Evolutionary conservation across 768 basidiomycete species (phyloP).

Genomic region (Podaxis sp.): DNA sequence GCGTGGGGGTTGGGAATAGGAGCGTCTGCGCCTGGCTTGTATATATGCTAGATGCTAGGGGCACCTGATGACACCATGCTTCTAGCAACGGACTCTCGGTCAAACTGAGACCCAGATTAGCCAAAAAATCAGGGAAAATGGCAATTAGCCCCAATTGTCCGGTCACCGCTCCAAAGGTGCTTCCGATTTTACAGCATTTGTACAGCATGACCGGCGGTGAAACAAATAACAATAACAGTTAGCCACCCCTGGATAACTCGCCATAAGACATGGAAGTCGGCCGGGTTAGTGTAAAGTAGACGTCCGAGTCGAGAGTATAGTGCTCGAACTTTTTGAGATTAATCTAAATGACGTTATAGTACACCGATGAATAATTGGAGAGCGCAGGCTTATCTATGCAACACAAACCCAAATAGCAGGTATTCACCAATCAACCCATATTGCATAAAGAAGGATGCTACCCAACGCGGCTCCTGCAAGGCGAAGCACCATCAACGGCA

Average conservation of each 20-base stretch:
- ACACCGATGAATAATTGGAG: not conserved
- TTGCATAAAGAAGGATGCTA: conserved; percentile 28
- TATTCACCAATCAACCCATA: conserved; percentile 28
- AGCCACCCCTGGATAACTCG: not conserved
- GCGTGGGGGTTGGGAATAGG: not conserved
- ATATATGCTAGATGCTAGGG: not conserved
- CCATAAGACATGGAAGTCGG: not conserved
- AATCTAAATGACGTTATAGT: conserved; percentile 5
- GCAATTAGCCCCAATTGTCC: no score
- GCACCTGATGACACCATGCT: not conserved
- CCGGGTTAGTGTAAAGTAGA: not conserved
- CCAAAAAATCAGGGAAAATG: no score
- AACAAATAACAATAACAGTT: not conserved
- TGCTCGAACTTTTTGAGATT: not conserved
- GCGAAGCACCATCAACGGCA: conserved; percentile 33
- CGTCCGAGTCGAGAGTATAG: not conserved
- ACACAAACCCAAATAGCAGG: not conserved
- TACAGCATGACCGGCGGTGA: no score
- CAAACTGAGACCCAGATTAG: not conserved
- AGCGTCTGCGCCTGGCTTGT: not conserved
- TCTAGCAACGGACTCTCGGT: not conserved
- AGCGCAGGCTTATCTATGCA: not conserved
- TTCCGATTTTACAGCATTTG: no score
- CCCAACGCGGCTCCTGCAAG: conserved; percentile 30
- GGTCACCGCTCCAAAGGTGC: no score